Evolutionary conservation across 2,329 filamentous ascomycete genomes (phyloP), one percentile per base, ranked within the genome.

Genomic region (Paraphoma sp.): DNA sequence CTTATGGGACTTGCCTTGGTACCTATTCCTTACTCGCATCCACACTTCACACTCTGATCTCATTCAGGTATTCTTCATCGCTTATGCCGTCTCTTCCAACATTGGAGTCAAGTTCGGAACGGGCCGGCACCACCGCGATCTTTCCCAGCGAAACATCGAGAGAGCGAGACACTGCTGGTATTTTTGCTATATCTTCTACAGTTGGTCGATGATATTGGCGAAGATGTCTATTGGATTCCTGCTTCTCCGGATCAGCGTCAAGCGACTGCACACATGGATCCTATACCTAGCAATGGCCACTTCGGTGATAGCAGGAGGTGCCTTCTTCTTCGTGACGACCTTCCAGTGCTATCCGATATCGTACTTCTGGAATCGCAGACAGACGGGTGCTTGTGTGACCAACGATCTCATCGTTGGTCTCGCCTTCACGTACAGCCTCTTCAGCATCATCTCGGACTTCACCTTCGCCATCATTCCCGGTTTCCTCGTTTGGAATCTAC

Each of bases 311-410:
- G 81, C 79, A 63, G 72, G 74, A 29, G 52, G 67, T 10, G 62
- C 70, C 30, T 78, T 78, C 61, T 81, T 82, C 70, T 79, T 83
- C 61, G 68, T 83, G 53, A 77, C 80, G 16, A 57, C 82, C 0
- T 80, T 85, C 49, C 83, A 85, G 59, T 86, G 83, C 71, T 68
- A 68, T 0, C 83, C 84, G 0, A 63, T 81, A 1, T 76, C 74
- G 1, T 82, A 78, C 60, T 84, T 84, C 63, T 86, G 83, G 81
- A 67, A 74, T 14, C 33, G 33, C 11, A 78, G 76, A 56, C 45
- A 51, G 14, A 64, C 69, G 3, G 81, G 82, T 2, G 73, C 63
- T 1, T 84, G 83, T 59, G 68, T 82, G 40, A 60, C 78, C 51
- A 69, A 68, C 9, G 65, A 70, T 1, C 66, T 80, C 23, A 76